These are phyloP conservation scores for Parietichytrium sp. DNA, from an alignment of 108 stramenopile genomes.

Conservation along the genomic window DNA sequence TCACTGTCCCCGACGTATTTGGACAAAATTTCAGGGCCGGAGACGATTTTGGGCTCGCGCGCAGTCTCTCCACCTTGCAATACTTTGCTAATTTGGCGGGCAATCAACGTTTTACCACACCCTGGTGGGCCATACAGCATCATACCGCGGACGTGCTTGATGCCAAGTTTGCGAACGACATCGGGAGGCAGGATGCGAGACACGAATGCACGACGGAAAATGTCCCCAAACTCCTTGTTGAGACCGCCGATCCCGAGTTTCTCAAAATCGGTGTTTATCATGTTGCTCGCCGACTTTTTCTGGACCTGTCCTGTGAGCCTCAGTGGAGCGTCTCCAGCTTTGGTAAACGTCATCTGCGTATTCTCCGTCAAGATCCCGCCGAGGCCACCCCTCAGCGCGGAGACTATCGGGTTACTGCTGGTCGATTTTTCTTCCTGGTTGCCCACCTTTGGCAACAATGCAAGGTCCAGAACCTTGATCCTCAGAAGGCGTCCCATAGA, in stretches of 20 bases:
- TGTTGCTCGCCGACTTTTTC: constrained; percentile 17
- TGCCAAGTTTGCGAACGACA: constrained; percentile 91
- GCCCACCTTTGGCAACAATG: constrained; percentile 2
- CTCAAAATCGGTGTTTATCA: constrained; percentile 76
- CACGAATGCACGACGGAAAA: constrained; percentile 97
- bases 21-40: constrained; percentile 95
- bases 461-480: background rate
- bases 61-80: constrained; percentile 70
- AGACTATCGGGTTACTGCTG: background rate
- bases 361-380: background rate
- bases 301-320: constrained; percentile 23
- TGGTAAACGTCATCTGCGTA: background rate
- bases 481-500: background rate
- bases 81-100: constrained; percentile 94
- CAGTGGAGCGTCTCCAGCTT: background rate
- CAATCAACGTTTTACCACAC: constrained; percentile 97
- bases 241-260: constrained; percentile 96
- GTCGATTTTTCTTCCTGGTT: background rate
- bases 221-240: constrained; percentile 90
- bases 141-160: constrained; percentile 96
- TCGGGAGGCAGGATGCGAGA: constrained; percentile 89
- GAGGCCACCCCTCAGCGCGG: background rate
- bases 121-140: constrained; percentile 92
- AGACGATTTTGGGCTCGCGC: constrained; percentile 95
- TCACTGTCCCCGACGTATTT: constrained; percentile 95